Percentiles rank a stretch among this genome's conserved stretches.
phyloP scores from a whole-genome alignment of 495 filamentous ascomycete genomes.

The Xylaria acuta region DNA sequence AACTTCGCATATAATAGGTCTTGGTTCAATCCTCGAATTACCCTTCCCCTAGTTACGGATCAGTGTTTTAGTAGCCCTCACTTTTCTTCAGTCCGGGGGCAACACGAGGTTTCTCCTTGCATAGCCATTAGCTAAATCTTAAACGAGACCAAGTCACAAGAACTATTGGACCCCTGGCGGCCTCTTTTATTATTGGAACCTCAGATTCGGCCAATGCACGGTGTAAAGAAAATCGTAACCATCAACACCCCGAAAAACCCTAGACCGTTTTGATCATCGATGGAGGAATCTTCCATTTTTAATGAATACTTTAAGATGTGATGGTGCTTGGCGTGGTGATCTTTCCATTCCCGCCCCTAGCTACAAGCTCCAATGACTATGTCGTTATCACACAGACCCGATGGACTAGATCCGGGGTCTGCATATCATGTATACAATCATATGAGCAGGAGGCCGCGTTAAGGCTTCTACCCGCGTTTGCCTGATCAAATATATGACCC shows the following conservation, averaged over 20 bases:
- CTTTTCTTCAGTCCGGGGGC: neutral
- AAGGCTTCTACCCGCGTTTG: too few species aligned
- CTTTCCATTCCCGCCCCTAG: neutral
- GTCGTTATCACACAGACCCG: too few species aligned
- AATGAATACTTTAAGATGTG: neutral
- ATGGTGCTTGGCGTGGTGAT: neutral
- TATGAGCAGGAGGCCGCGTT: too few species aligned
- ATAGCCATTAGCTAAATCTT: neutral
- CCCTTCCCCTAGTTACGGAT: too few species aligned
- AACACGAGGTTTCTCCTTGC: neutral
- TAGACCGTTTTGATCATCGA: neutral
- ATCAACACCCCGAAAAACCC: neutral
- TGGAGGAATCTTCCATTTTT: neutral
- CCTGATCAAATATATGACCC: too few species aligned
- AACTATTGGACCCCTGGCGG: neutral
- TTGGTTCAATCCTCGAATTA: too few species aligned
- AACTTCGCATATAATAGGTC: too few species aligned
- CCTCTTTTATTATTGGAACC: neutral
- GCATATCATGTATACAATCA: too few species aligned
- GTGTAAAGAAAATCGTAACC: neutral
- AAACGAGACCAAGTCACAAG: neutral
- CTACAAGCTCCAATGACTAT: neutral
- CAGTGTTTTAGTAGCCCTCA: neutral
- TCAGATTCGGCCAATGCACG: neutral
- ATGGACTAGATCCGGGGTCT: too few species aligned